phyloP scores from a whole-genome alignment of 2,329 filamentous ascomycete genomes.

The Lomentospora prolificans region DNA sequence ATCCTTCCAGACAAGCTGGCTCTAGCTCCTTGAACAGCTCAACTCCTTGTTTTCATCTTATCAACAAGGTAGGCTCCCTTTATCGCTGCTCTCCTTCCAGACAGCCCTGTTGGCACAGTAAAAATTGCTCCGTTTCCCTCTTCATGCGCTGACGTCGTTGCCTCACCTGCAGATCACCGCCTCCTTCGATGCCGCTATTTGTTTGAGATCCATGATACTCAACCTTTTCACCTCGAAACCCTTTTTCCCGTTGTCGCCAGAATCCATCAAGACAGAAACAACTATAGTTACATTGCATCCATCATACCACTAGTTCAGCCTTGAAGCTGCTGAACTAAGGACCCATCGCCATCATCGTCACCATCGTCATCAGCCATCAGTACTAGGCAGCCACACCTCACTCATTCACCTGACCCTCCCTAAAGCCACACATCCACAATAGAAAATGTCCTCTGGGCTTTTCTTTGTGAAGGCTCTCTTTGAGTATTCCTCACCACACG shows the following conservation, averaged over 20 bases:
- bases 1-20: neutral
- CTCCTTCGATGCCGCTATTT: constrained; percentile 16
- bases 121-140: neutral
- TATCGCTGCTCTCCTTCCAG: too few species aligned
- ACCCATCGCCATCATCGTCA: neutral
- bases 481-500: constrained; percentile 86
- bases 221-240: neutral
- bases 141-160: constrained; percentile 40
- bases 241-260: neutral
- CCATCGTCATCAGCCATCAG: neutral
- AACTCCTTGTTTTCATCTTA: neutral
- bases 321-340: neutral
- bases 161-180: constrained; percentile 26
- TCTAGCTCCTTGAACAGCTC: neutral
- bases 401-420: neutral
- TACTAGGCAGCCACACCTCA: neutral
- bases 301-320: neutral
- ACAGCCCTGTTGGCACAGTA: neutral
- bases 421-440: neutral
- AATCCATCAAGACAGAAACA: neutral
- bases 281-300: neutral
- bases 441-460: constrained; percentile 24
- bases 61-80: too few species aligned
- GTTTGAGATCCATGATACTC: constrained; percentile 9
- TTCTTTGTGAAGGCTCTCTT: constrained; percentile 96